A percentile compares a stretch with the other conserved stretches of the same genome.
Evolutionary conservation across 2,329 filamentous ascomycete species (phyloP).

Genomic region (Plectosphaerella cucumerina): DNA sequence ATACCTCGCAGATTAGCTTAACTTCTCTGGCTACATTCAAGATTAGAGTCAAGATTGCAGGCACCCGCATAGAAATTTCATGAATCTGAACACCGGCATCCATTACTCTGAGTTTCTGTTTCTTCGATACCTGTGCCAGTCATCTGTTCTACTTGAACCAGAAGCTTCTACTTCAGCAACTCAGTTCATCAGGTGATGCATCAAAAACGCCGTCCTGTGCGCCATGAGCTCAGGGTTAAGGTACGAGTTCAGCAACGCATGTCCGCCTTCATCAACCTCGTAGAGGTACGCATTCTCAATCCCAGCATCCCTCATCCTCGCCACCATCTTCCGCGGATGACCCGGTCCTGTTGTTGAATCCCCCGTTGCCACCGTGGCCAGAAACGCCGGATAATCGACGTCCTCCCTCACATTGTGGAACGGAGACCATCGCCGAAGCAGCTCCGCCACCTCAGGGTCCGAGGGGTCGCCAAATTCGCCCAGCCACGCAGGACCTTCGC

Average conservation of each 20-base stretch:
- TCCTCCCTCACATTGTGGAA: background rate
- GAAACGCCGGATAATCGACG: background rate
- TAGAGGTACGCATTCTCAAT: background rate
- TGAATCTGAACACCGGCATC: too few species aligned
- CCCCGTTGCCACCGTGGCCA: background rate
- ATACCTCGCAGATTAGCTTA: too few species aligned
- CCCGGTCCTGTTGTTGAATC: background rate
- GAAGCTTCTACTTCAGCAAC: too few species aligned
- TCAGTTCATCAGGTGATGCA: slow-evolving; percentile 4
- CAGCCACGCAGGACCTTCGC: background rate
- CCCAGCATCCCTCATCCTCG: background rate
- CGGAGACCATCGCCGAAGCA: background rate
- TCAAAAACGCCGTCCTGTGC: slow-evolving; percentile 3
- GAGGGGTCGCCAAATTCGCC: background rate
- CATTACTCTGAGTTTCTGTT: too few species aligned
- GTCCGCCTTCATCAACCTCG: slow-evolving; percentile 1
- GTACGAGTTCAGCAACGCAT: background rate
- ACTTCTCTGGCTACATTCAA: too few species aligned
- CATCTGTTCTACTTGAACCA: too few species aligned
- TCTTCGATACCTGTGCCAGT: too few species aligned
- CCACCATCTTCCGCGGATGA: background rate
- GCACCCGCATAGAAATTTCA: too few species aligned
- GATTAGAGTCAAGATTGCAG: too few species aligned
- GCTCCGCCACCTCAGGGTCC: background rate
- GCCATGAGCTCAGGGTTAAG: background rate